These are phyloP conservation scores for Xylaria bambusicola DNA, from an alignment of 495 filamentous ascomycete genomes.

Conservation along the genomic window DNA sequence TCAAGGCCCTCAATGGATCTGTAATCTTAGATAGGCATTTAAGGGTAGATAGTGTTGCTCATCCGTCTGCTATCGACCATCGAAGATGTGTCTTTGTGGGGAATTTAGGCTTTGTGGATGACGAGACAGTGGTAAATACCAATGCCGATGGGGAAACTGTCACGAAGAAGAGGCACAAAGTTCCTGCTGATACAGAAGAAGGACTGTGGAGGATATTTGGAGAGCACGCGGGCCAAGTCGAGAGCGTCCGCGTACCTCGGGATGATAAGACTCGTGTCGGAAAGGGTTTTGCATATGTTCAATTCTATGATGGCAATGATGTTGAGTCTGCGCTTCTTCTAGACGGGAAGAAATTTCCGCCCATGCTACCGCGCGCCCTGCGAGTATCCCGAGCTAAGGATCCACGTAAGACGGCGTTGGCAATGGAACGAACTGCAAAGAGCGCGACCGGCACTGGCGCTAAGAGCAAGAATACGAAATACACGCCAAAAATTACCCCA, in stretches of 20 bases:
- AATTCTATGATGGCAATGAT: constrained; percentile 81
- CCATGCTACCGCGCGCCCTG: constrained; percentile 83
- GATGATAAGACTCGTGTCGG: constrained; percentile 88
- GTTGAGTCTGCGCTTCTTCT: constrained; percentile 87
- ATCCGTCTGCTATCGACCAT: constrained; percentile 79
- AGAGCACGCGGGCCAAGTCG: constrained; percentile 73
- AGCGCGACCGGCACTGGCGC: constrained; percentile 24
- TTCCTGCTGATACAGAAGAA: constrained; percentile 90
- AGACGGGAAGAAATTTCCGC: constrained; percentile 88
- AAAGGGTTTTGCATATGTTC: constrained; percentile 97
- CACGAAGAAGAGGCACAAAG: constrained; percentile 63
- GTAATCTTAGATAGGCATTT: constrained; percentile 85
- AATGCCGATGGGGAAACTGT: constrained; percentile 60
- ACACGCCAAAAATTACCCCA: constrained; percentile 65
- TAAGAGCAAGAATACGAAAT: constrained; percentile 44
- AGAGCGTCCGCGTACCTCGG: constrained; percentile 91
- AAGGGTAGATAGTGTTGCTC: constrained; percentile 84
- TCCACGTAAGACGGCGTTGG: constrained; percentile 65
- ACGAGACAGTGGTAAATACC: constrained; percentile 65
- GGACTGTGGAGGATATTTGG: constrained; percentile 89
- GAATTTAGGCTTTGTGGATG: constrained; percentile 92
- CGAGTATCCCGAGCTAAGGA: constrained; percentile 84
- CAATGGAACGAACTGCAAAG: constrained; percentile 40
- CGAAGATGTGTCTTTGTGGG: constrained; percentile 94
- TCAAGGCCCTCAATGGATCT: constrained; percentile 76